These are phyloP conservation scores for Colletotrichum musicola DNA, from an alignment of 2,329 filamentous ascomycete species.

Conservation along the genomic window DNA sequence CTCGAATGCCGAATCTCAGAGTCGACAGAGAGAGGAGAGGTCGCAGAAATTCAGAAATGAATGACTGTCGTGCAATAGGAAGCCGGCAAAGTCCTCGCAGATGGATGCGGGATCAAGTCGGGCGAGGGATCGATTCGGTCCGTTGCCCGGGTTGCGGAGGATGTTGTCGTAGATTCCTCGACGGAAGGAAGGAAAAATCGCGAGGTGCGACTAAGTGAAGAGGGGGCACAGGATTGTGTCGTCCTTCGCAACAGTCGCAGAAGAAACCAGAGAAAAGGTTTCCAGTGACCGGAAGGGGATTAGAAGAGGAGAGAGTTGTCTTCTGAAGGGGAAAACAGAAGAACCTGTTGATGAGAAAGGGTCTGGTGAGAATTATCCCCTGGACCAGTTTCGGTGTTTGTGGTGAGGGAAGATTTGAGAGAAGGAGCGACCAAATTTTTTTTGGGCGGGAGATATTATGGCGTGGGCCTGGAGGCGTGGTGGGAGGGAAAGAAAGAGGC, in stretches of 20 bases:
- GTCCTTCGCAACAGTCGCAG: conserved; percentile 28
- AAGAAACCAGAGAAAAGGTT: conserved; percentile 36
- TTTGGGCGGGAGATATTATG: conserved; percentile 41
- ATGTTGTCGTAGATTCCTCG: conserved; percentile 32
- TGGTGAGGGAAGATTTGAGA: conserved; percentile 39
- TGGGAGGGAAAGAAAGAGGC: conserved; percentile 30
- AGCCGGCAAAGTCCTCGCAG: conserved; percentile 17
- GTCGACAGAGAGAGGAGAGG: conserved; percentile 40
- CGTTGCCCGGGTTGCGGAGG: conserved; percentile 24
- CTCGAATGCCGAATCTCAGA: conserved; percentile 48
- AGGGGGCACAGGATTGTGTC: conserved; percentile 31
- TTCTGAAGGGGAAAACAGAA: conserved; percentile 42
- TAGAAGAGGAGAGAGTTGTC: conserved; percentile 41
- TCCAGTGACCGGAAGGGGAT: conserved; percentile 27
- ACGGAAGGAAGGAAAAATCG: conserved; percentile 40
- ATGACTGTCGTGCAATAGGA: conserved; percentile 29
- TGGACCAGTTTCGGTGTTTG: conserved; percentile 41
- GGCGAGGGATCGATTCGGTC: conserved; percentile 25
- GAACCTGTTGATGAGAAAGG: conserved; percentile 40
- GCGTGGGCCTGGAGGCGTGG: conserved; percentile 28
- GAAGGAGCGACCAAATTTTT: conserved; percentile 32
- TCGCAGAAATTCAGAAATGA: conserved; percentile 38
- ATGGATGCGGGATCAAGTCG: conserved; percentile 10
- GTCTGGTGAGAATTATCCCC: conserved; percentile 40
- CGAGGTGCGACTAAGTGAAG: conserved; percentile 36